Evolutionary conservation across 495 filamentous ascomycete genomes (phyloP).

Genomic region (Annulohypoxylon bovei): DNA sequence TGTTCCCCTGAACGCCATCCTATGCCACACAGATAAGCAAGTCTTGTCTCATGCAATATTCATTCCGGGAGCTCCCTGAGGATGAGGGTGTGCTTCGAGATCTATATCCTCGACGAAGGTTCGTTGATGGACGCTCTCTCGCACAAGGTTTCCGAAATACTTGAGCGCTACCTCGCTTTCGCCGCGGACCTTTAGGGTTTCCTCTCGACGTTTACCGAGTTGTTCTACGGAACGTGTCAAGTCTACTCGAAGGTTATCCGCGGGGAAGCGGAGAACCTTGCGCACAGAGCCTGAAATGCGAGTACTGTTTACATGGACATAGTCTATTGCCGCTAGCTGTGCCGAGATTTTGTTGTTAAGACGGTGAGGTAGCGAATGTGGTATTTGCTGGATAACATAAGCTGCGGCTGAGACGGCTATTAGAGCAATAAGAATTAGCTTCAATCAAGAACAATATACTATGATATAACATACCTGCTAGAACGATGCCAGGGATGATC

Average conservation of each 20-base stretch:
- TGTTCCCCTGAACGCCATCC: constrained; percentile 32
- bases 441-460: constrained; percentile 1
- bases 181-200: constrained; percentile 76
- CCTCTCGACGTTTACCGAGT: constrained; percentile 77
- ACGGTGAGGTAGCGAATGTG: constrained; percentile 85
- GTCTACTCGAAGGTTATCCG: constrained; percentile 79
- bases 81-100: constrained; percentile 69
- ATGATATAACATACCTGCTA: constrained; percentile 71
- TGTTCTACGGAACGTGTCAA: constrained; percentile 85
- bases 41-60: constrained; percentile 30
- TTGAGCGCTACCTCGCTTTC: constrained; percentile 82
- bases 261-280: constrained; percentile 85
- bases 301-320: constrained; percentile 85
- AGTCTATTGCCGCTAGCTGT: constrained; percentile 83
- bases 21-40: constrained; percentile 16
- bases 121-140: constrained; percentile 75
- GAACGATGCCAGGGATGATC: constrained; percentile 80
- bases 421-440: constrained; percentile 49
- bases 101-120: constrained; percentile 81
- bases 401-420: constrained; percentile 76
- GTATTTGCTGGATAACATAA: constrained; percentile 87
- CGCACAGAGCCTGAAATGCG: constrained; percentile 86
- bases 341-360: constrained; percentile 84
- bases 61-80: constrained; percentile 50
- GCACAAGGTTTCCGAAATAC: constrained; percentile 87